Conservation (phyloP, 1,284 basidiomycete species). For the Ustilago sp. region DNA sequence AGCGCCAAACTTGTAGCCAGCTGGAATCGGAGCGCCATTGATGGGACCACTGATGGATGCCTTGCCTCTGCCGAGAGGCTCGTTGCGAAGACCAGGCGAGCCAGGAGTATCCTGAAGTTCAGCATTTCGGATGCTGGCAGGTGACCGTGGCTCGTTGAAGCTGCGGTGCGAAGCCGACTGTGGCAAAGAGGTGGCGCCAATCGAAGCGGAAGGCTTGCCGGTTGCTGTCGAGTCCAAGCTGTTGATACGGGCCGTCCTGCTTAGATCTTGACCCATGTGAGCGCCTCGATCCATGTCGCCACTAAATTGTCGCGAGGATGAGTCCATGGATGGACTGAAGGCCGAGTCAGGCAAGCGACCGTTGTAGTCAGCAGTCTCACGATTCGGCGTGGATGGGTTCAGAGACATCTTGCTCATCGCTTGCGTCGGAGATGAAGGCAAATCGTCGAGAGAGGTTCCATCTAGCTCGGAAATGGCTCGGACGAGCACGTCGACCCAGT, state of each 20-base stretch:
- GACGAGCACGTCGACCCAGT: constrained; percentile 91
- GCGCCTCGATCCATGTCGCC: constrained; percentile 20
- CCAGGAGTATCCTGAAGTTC: constrained; percentile 39
- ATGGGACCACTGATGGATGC: constrained; percentile 89
- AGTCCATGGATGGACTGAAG: constrained; percentile 35
- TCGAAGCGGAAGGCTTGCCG: constrained; percentile 22
- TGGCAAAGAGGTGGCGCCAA: constrained; percentile 22
- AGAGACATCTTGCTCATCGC: constrained; percentile 46
- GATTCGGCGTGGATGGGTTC: constrained; percentile 13
- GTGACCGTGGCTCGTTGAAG: constrained; percentile 44
- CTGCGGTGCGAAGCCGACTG: constrained; percentile 44
- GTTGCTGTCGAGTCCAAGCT: constrained; percentile 37
- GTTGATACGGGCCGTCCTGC: constrained; percentile 27
- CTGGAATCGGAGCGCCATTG: constrained; percentile 84
- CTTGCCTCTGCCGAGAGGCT: constrained; percentile 29
- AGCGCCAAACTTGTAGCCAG: constrained; percentile 82
- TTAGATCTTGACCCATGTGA: constrained; percentile 18
- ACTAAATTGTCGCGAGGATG: constrained; percentile 9
- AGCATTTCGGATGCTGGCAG: constrained; percentile 15
- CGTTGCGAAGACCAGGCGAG: constrained; percentile 37
- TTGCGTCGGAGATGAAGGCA: constrained; percentile 37
- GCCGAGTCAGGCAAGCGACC: constrained; percentile 23
- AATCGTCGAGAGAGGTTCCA: constrained; percentile 21
- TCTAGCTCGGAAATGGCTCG: constrained; percentile 58
- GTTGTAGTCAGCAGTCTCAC: constrained; percentile 24